Evolutionary conservation across 441 rosid genomes (phyloP).

Genomic region (Croton setiger): DNA sequence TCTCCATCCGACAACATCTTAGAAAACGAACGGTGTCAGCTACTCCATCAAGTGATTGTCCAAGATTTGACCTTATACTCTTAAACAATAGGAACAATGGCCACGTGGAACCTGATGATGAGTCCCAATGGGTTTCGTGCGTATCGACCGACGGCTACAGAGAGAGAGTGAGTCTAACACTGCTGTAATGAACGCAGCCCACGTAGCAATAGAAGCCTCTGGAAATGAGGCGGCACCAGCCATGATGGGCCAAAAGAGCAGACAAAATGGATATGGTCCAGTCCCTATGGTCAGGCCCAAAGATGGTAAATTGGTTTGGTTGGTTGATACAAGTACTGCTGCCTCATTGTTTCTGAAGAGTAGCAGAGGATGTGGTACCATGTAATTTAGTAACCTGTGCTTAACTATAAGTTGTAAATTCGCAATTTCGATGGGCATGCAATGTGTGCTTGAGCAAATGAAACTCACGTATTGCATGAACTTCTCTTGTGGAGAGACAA

Average conservation of each 20-base stretch:
- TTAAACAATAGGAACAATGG: slow-evolving; percentile 16
- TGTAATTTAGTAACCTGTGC: neutral
- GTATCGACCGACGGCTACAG: slow-evolving; percentile 6
- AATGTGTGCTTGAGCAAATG: neutral
- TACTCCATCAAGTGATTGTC: slow-evolving; percentile 34
- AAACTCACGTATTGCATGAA: neutral
- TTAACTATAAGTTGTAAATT: too few relatives aligned
- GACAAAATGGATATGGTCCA: neutral
- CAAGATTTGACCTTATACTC: slow-evolving; percentile 37
- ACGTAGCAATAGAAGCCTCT: slow-evolving; percentile 28
- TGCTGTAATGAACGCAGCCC: slow-evolving; percentile 30
- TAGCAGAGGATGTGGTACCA: neutral
- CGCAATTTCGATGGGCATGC: neutral
- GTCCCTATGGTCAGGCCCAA: slow-evolving; percentile 21
- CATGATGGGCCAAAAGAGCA: slow-evolving; percentile 15
- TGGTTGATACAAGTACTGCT: slow-evolving; percentile 27
- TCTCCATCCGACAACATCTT: slow-evolving; percentile 33
- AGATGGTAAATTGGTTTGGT: slow-evolving; percentile 33
- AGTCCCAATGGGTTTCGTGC: slow-evolving; percentile 26
- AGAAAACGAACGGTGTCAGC: slow-evolving; percentile 31
- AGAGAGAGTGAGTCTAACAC: slow-evolving; percentile 26
- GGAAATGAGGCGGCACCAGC: slow-evolving; percentile 21
- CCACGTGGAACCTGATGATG: slow-evolving; percentile 26
- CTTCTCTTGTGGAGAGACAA: neutral
- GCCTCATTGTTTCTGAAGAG: slow-evolving; percentile 12